These are phyloP conservation scores for Nicotiana otophora DNA, from an alignment of 257 asterid species.

Conservation along the genomic window DNA sequence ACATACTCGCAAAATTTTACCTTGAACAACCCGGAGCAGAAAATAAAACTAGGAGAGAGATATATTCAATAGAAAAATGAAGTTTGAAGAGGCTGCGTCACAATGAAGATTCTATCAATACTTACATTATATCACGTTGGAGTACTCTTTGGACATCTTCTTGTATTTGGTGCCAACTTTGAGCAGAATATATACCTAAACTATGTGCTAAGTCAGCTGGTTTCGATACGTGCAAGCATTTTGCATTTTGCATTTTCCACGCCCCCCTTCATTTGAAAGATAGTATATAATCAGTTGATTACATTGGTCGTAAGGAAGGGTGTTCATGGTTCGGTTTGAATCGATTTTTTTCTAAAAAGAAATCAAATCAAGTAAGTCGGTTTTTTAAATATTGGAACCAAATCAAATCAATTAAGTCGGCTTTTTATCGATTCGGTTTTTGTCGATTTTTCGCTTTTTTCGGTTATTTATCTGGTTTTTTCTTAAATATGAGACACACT, in stretches of 20 bases:
- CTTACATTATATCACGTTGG: not conserved
- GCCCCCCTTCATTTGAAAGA: not conserved
- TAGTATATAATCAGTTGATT: not conserved
- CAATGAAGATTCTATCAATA: not conserved
- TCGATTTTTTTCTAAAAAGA: no score
- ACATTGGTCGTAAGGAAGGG: no score
- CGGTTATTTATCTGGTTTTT: no score
- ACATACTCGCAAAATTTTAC: not conserved
- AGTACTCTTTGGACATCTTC: not conserved
- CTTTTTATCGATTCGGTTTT: no score
- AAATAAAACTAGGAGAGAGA: not conserved
- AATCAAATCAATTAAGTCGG: no score
- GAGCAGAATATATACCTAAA: not conserved
- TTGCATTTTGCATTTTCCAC: not conserved
- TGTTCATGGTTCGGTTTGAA: no score
- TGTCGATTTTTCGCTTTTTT: no score
- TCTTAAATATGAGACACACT: no score
- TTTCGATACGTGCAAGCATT: slow-evolving; percentile 7
- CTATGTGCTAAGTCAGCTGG: not conserved
- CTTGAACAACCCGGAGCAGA: not conserved
- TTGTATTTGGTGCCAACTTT: not conserved
- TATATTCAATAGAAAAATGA: not conserved
- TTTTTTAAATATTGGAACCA: no score
- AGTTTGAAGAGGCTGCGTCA: not conserved
- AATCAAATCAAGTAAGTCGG: no score